Evolutionary conservation across 2,329 filamentous ascomycete genomes (phyloP), one percentile per base, ranked within the genome.

Genomic region (Trichoderma endophyticum): DNA sequence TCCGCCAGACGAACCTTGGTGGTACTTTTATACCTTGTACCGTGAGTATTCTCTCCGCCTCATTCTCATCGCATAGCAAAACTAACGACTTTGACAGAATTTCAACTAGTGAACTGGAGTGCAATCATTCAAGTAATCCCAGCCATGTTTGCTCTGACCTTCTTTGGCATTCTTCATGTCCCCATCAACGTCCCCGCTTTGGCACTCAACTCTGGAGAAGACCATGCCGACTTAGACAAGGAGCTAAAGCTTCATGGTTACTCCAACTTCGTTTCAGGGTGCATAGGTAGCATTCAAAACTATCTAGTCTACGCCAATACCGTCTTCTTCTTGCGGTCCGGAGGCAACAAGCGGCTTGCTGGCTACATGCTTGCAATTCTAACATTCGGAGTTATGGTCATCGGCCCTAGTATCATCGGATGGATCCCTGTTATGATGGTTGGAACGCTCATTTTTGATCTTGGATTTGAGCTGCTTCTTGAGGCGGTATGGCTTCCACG

Each of bases 271-370:
- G 77, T 98, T 12, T 98, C 95, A 9, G 96, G 96, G 3, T 89
- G 91, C 74, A 85, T 89, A 14, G 96, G 96, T 14, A 98, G 95
- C 78, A 97, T 99, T 72, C 88, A 97, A 82, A 99, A 99, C 80
- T 99, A 99, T 78, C 88, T 99, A 2, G 96, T 99, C 0, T 99
- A 98, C 78, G 95, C 95, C 72, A 99, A 99, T 80, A 98, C 94
- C 74, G 89, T 97, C n/a, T 90, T 99, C 71, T 98, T 99, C 81
- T 97, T 98, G 79, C 90, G 93, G 30, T 97, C 94, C 61, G 96
- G 96, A 18, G 96, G 95, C 24, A 90, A 97, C 79, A 95, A 90
- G 77, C 91, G 96, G 63, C 84, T 97, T 59, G 96, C 95, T 9
- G 96, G 96, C 3, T 87, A 95, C 30, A 88, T 98, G 84, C 87